phyloP scores from a whole-genome alignment of 148 eudicot genomes.

The Chenopodium berlandieri region DNA sequence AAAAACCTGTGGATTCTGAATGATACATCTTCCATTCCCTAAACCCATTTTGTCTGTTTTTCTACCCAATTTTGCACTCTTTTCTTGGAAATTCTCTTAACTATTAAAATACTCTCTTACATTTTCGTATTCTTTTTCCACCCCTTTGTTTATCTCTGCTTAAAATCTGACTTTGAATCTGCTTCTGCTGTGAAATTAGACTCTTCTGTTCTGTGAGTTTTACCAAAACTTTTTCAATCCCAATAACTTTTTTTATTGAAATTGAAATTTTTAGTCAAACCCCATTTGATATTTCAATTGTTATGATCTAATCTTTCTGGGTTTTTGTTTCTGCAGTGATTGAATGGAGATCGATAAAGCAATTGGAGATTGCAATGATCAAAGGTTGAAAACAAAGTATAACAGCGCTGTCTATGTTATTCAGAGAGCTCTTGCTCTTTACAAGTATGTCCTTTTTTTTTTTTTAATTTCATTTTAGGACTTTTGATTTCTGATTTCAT shows the following conservation, averaged over 20 bases:
- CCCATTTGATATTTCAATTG: constrained; percentile 25
- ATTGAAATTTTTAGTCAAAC: constrained; percentile 11
- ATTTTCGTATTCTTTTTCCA: neutral
- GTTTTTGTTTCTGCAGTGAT: constrained; percentile 18
- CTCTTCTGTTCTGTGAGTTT: neutral
- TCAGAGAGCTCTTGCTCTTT: constrained; percentile 89
- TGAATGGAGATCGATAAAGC: constrained; percentile 88
- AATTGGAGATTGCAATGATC: constrained; percentile 68
- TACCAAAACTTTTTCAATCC: neutral
- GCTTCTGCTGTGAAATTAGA: neutral
- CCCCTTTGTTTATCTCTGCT: neutral
- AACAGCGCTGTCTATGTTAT: constrained; percentile 77
- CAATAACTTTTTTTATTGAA: neutral
- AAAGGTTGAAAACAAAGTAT: constrained; percentile 78
- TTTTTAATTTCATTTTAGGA: neutral
- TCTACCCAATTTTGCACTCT: neutral
- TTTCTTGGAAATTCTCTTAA: neutral
- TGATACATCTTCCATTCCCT: constrained; percentile 8
- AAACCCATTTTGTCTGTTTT: neutral
- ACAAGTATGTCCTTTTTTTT: constrained; percentile 43
- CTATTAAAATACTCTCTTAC: neutral
- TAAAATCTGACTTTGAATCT: neutral
- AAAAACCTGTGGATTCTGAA: neutral
- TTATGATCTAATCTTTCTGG: neutral
- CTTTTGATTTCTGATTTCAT: neutral